Evolutionary conservation across 2,329 filamentous ascomycete species (phyloP).

Genomic region (Magnaporthales sp.): DNA sequence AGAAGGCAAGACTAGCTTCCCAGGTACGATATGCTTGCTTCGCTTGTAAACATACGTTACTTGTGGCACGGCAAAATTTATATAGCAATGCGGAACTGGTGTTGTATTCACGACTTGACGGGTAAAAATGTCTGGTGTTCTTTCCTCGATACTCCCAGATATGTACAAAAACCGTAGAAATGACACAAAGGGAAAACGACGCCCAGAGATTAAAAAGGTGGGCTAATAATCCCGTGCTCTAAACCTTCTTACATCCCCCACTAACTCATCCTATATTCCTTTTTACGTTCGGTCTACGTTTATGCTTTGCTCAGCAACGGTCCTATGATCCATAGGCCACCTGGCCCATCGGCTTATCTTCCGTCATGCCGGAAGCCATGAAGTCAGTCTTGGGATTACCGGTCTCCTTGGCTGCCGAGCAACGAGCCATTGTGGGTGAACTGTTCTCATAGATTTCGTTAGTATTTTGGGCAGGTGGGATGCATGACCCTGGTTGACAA

Average conservation of each 20-base stretch:
- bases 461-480: neutral
- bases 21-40: too few relatives aligned
- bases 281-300: constrained; percentile 6
- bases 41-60: too few relatives aligned
- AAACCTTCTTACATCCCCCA: constrained; percentile 11
- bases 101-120: neutral
- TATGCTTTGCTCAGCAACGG: neutral
- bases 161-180: constrained; percentile 2
- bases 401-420: constrained; percentile 83
- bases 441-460: constrained; percentile 31
- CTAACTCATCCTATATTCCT: constrained; percentile 10
- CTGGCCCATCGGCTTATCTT: constrained; percentile 53
- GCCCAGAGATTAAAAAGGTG: constrained; percentile 15
- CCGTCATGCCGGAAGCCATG: constrained; percentile 63
- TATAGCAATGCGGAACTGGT: neutral
- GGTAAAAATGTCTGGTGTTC: neutral
- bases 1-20: neutral
- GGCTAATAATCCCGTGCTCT: constrained; percentile 20
- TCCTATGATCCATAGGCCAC: constrained; percentile 46
- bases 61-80: neutral
- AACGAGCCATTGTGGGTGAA: constrained; percentile 97
- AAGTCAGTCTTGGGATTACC: constrained; percentile 72
- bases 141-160: constrained; percentile 1
- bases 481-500: constrained; percentile 11
- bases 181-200: constrained; percentile 20